Evolutionary conservation across 1,139 yeast species (phyloP).

Genomic region (Saccharomyces hybrid): DNA sequence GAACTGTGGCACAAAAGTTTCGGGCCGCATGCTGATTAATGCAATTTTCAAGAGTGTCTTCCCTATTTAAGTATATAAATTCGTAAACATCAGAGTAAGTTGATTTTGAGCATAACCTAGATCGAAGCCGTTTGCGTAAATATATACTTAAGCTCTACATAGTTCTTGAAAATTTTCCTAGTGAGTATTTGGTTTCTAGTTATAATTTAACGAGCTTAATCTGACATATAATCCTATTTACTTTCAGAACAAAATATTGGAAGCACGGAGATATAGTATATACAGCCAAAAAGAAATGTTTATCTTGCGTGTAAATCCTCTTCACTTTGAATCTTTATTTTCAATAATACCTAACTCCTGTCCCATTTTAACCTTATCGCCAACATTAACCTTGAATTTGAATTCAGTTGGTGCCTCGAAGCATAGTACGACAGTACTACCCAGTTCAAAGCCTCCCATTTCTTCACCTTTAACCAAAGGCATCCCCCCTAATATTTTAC

Average conservation of each 20-base stretch:
- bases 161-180: neutral
- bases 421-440: constrained; percentile 90
- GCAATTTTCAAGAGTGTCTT: neutral
- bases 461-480: constrained; percentile 90
- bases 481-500: constrained; percentile 72
- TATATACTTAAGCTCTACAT: neutral
- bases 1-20: constrained; percentile 26
- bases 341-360: constrained; percentile 56
- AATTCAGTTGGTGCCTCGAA: constrained; percentile 89
- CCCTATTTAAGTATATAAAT: neutral
- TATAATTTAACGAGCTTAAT: neutral
- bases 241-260: neutral
- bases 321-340: constrained; percentile 17
- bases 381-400: constrained; percentile 58
- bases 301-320: constrained; percentile 13
- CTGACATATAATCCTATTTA: neutral
- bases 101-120: too few relatives aligned
- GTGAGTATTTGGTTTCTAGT: neutral
- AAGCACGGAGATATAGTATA: neutral
- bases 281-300: neutral
- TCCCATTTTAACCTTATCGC: constrained; percentile 80
- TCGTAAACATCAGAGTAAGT: neutral
- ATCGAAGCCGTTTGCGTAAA: too few relatives aligned
- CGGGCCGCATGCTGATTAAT: neutral
- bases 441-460: constrained; percentile 94